A percentile compares a stretch with the other conserved stretches of the same genome.
phyloP scores from a whole-genome alignment of 1,139 yeast genomes.

The Arxiozyma heterogenica region DNA sequence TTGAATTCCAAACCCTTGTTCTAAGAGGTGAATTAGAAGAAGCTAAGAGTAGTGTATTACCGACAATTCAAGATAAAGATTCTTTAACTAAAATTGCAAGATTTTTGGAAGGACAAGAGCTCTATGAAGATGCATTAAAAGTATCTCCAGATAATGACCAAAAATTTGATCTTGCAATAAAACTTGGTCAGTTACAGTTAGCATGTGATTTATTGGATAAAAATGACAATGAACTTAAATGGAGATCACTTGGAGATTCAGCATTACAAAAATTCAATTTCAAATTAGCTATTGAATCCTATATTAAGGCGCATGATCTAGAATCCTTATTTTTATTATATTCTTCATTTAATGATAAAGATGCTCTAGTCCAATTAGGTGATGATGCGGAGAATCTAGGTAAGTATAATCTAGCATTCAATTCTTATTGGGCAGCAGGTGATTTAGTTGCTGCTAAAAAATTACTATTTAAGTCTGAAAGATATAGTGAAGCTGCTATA shows the following conservation, averaged over 20 bases:
- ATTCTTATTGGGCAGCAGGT: constrained; percentile 81
- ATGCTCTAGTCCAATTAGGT: constrained; percentile 54
- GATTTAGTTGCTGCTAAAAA: constrained; percentile 57
- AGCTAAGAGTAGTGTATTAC: constrained; percentile 56
- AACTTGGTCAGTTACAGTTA: constrained; percentile 55
- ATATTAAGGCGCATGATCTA: constrained; percentile 69
- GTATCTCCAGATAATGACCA: constrained; percentile 81
- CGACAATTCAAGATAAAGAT: constrained; percentile 50
- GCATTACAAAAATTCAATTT: constrained; percentile 74
- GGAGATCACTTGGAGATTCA: constrained; percentile 88
- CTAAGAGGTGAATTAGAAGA: constrained; percentile 85
- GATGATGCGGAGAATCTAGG: constrained; percentile 58
- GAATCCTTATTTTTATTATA: constrained; percentile 75
- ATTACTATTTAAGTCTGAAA: constrained; percentile 57
- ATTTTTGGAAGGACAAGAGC: constrained; percentile 89
- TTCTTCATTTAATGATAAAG: constrained; percentile 67
- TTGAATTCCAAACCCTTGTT: constrained; percentile 92
- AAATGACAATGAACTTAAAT: constrained; percentile 56
- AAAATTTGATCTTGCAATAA: constrained; percentile 70
- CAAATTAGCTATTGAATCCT: constrained; percentile 72
- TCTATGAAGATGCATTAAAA: constrained; percentile 68
- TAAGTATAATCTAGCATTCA: constrained; percentile 83
- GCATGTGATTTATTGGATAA: constrained; percentile 64
- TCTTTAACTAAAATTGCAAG: constrained; percentile 80
- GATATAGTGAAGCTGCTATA: constrained; percentile 78